Conservation (phyloP, 495 filamentous ascomycete genomes). For the Aspergillus wentii region DNA sequence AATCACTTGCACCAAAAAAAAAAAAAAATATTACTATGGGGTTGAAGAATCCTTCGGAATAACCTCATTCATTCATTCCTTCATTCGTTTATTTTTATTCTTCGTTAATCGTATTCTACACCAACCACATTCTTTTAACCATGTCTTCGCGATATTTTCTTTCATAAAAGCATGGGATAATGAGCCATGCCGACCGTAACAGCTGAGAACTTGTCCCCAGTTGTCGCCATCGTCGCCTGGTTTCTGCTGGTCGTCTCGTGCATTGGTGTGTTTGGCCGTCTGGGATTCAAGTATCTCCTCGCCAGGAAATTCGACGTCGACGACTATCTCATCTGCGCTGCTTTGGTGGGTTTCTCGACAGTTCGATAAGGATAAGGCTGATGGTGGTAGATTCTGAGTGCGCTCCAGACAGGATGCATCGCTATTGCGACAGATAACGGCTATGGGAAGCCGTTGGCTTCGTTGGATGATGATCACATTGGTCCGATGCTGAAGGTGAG, state of each 20-base stretch:
- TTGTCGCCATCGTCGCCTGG: slow-evolving; percentile 5
- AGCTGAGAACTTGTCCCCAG: slow-evolving; percentile 1
- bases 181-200: neutral
- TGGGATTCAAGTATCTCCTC: slow-evolving; percentile 5
- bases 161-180: no score
- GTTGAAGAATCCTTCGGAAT: no score
- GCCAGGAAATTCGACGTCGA: slow-evolving; percentile 1
- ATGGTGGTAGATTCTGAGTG: neutral
- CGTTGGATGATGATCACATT: neutral
- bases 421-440: slow-evolving; percentile 3
- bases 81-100: no score
- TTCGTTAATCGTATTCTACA: neutral
- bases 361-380: no score
- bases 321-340: slow-evolving; percentile 3
- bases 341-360: slow-evolving; percentile 1
- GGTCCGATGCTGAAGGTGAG: slow-evolving; percentile 5
- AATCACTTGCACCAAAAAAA: no score
- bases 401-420: slow-evolving; percentile 1
- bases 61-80: no score
- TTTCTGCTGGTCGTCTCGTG: slow-evolving; percentile 4
- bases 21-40: no score
- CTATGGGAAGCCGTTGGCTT: slow-evolving; percentile 5
- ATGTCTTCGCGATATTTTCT: neutral
- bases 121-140: neutral
- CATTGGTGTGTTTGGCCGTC: slow-evolving; percentile 3